These are phyloP conservation scores for Santalum album DNA, from an alignment of 164 flowering plant genomes.

Conservation along the genomic window DNA sequence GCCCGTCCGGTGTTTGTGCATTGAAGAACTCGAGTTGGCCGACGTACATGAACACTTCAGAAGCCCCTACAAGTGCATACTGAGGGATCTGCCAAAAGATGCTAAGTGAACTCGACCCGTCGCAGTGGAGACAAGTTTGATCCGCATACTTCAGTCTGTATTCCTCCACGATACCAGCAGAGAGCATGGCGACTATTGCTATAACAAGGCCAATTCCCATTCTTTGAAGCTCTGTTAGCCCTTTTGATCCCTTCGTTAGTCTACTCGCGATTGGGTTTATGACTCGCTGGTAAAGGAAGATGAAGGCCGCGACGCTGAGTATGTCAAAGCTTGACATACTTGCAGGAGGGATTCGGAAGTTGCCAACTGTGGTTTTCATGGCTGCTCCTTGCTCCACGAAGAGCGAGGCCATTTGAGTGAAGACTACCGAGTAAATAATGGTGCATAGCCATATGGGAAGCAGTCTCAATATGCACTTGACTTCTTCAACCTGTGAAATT, in stretches of 20 bases:
- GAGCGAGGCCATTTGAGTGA: slow-evolving; percentile 93
- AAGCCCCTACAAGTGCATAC: slow-evolving; percentile 72
- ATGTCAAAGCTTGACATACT: slow-evolving; percentile 98
- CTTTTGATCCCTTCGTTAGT: slow-evolving; percentile 26
- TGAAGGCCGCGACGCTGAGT: slow-evolving; percentile 68
- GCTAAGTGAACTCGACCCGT: slow-evolving; percentile 70
- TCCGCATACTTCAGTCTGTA: slow-evolving; percentile 58
- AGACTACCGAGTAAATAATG: slow-evolving; percentile 80
- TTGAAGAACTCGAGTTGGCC: slow-evolving; percentile 91
- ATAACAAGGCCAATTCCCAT: slow-evolving; percentile 90
- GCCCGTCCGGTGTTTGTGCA: slow-evolving; percentile 77
- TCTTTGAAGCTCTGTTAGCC: slow-evolving; percentile 76
- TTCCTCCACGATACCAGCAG: slow-evolving; percentile 72
- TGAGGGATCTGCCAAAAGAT: slow-evolving; percentile 95
- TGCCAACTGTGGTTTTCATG: slow-evolving; percentile 54
- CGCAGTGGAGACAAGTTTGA: slow-evolving; percentile 42
- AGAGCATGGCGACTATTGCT: slow-evolving; percentile 70
- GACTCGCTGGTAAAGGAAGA: slow-evolving; percentile 58
- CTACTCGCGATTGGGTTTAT: slow-evolving; percentile 52
- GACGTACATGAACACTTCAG: slow-evolving; percentile 94
- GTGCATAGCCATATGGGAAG: slow-evolving; percentile 96
- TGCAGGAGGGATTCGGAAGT: slow-evolving; percentile 73
- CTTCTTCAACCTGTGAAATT: slow-evolving; percentile 84
- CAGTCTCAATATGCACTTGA: slow-evolving; percentile 77
- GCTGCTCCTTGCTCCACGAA: slow-evolving; percentile 94